phyloP scores from a whole-genome alignment of 352 stramenopile species.

The Globisporangium cederbergense region DNA sequence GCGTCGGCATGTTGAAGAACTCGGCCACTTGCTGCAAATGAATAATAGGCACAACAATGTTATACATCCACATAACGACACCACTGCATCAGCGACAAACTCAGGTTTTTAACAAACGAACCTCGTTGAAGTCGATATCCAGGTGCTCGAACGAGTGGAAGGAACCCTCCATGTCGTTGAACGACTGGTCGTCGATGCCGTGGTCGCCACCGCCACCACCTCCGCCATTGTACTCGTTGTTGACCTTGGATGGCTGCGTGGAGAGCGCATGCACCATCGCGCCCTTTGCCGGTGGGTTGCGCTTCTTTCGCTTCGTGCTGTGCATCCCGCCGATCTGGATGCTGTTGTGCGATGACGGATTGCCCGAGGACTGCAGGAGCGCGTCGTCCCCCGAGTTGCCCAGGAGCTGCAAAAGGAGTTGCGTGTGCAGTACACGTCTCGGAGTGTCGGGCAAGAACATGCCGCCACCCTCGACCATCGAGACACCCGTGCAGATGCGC shows the following conservation, averaged over 20 bases:
- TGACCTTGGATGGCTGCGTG: constrained; percentile 30
- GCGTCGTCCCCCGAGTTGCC: constrained; percentile 45
- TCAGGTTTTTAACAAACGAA: constrained; percentile 15
- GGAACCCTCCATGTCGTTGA: constrained; percentile 57
- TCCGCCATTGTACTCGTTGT: constrained; percentile 14
- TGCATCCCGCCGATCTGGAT: constrained; percentile 13
- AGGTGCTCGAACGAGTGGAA: constrained; percentile 80
- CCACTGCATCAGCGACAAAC: not conserved
- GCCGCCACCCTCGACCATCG: constrained; percentile 35
- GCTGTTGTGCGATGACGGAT: constrained; percentile 6
- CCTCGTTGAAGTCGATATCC: constrained; percentile 87
- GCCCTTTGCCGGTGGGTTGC: constrained; percentile 18
- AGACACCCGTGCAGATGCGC: constrained; percentile 62
- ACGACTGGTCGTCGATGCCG: constrained; percentile 25
- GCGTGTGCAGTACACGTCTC: constrained; percentile 69
- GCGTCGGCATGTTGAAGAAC: constrained; percentile 77
- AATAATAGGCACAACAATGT: not conserved
- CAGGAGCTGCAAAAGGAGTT: constrained; percentile 75
- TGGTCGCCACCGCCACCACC: constrained; percentile 2
- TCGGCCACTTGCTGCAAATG: constrained; percentile 66
- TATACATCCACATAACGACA: not conserved
- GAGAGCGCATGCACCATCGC: constrained; percentile 27
- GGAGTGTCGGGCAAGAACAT: constrained; percentile 82
- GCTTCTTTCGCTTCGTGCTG: constrained; percentile 63
- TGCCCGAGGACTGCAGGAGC: not conserved